These are phyloP conservation scores for Dryadomyces sulphureus DNA, from an alignment of 2,329 filamentous ascomycete genomes.

Conservation along the genomic window DNA sequence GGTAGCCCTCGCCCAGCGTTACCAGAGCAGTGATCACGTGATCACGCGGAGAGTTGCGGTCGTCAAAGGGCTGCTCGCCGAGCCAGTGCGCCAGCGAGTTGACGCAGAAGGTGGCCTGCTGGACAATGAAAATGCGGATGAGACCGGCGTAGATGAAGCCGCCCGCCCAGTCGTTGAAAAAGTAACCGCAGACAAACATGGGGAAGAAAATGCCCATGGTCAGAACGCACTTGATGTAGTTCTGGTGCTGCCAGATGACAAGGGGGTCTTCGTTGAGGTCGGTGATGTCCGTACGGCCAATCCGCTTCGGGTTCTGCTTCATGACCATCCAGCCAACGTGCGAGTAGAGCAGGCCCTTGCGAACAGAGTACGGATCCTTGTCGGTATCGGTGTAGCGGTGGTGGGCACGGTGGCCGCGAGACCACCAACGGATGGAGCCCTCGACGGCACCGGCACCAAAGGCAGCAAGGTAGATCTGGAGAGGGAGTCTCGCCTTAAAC, in stretches of 20 bases:
- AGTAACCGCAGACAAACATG: constrained; percentile 57
- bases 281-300: constrained; percentile 76
- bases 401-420: constrained; percentile 72
- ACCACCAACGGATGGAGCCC: constrained; percentile 82
- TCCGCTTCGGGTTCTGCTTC: constrained; percentile 84
- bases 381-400: constrained; percentile 88
- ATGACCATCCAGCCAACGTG: constrained; percentile 86
- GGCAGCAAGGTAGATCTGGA: constrained; percentile 70
- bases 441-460: constrained; percentile 73
- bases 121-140: constrained; percentile 75
- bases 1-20: constrained; percentile 74
- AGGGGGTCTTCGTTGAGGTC: constrained; percentile 77
- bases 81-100: constrained; percentile 86
- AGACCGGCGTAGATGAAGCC: constrained; percentile 78
- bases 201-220: constrained; percentile 67
- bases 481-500: constrained; percentile 61
- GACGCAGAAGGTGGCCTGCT: constrained; percentile 87
- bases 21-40: constrained; percentile 75
- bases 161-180: constrained; percentile 69
- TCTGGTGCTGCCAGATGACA: constrained; percentile 75
- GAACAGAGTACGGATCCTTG: constrained; percentile 82
- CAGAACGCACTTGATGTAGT: constrained; percentile 70
- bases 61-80: constrained; percentile 82
- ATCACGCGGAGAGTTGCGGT: constrained; percentile 81
- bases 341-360: constrained; percentile 74